A percentile compares a stretch with the other conserved stretches of the same genome.
Evolutionary conservation across 257 asterid genomes (phyloP).

Genomic region (Capsicum baccatum): DNA sequence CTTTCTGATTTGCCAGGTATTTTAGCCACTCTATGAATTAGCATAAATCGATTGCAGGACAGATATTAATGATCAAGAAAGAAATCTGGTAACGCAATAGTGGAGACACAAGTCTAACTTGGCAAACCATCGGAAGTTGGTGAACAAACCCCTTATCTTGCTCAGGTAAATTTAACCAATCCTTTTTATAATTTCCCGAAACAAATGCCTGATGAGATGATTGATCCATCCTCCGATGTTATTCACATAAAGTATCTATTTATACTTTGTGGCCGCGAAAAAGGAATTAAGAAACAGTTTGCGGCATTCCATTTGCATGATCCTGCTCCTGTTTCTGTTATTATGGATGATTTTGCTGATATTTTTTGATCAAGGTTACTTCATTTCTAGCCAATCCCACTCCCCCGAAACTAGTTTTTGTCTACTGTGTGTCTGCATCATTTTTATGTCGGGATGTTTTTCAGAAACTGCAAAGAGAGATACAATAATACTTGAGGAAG

Average conservation of each 20-base stretch:
- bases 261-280: slow-evolving; percentile 39
- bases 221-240: slow-evolving; percentile 70
- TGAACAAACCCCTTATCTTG: slow-evolving; percentile 57
- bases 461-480: slow-evolving; percentile 75
- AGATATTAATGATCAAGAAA: too few relatives aligned
- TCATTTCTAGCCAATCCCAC: too few relatives aligned
- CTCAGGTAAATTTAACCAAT: slow-evolving; percentile 50
- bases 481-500: slow-evolving; percentile 76
- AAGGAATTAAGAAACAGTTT: slow-evolving; percentile 79
- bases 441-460: slow-evolving; percentile 7
- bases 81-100: too few relatives aligned
- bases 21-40: too few relatives aligned
- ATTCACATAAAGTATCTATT: slow-evolving; percentile 57
- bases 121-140: too few relatives aligned
- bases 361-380: slow-evolving; percentile 68
- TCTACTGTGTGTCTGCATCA: neutral
- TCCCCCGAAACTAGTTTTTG: too few relatives aligned
- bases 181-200: neutral
- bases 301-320: slow-evolving; percentile 85
- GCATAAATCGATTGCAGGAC: too few relatives aligned
- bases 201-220: neutral
- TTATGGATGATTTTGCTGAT: slow-evolving; percentile 77
- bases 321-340: slow-evolving; percentile 57
- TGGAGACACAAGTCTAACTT: too few relatives aligned
- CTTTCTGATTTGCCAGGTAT: too few relatives aligned